Conservation (phyloP, 2,329 filamentous ascomycete species). For the Diaporthe humulicola region DNA sequence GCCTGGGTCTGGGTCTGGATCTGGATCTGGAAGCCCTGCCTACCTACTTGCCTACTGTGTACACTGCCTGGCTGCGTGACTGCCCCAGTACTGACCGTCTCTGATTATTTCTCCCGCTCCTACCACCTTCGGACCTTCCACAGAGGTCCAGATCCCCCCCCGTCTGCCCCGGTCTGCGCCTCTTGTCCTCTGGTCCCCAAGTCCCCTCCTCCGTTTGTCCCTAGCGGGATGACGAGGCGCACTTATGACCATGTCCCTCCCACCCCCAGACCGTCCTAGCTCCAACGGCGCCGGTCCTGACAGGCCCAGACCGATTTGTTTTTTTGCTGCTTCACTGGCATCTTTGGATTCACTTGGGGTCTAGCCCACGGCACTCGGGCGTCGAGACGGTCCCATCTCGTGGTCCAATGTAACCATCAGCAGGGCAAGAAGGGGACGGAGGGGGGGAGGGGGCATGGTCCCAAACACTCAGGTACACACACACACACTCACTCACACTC, state of each 20-base stretch:
- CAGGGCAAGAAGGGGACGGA: background rate
- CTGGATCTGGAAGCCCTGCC: constrained; percentile 17
- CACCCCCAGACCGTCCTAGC: constrained; percentile 22
- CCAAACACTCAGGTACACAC: constrained; percentile 17
- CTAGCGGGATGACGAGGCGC: background rate
- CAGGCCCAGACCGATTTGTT: constrained; percentile 21
- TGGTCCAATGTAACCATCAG: constrained; percentile 29
- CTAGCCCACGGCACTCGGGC: constrained; percentile 26
- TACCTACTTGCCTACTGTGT: background rate
- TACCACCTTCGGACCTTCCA: background rate
- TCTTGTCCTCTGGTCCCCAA: background rate
- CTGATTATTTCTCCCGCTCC: background rate
- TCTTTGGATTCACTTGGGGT: background rate
- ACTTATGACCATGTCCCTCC: background rate
- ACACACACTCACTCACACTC: too few species aligned
- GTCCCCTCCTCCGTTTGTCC: constrained; percentile 9
- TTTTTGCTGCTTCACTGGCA: constrained; percentile 3
- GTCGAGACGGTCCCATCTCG: background rate
- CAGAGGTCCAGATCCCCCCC: background rate
- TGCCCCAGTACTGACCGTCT: background rate
- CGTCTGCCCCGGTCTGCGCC: background rate
- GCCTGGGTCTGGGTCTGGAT: too few species aligned
- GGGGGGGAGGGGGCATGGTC: background rate
- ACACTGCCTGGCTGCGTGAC: background rate
- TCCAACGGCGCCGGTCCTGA: constrained; percentile 30